These are phyloP conservation scores for Colletotrichum lupini DNA, from an alignment of 2,329 filamentous ascomycete genomes.

Conservation along the genomic window DNA sequence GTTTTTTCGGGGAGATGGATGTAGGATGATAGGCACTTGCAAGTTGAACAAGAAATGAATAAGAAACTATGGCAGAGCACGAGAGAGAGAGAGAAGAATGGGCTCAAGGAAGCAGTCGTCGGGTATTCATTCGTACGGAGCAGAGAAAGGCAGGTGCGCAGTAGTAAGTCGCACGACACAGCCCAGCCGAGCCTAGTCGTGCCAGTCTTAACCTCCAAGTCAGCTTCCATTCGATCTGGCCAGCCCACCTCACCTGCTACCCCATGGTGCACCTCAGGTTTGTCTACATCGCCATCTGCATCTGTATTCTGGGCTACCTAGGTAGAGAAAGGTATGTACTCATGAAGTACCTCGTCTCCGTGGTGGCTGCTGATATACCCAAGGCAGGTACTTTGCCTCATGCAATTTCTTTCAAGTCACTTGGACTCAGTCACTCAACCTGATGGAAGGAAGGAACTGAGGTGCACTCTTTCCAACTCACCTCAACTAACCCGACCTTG, in stretches of 20 bases:
- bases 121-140: background rate
- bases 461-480: too few species aligned
- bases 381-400: too few species aligned
- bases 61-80: background rate
- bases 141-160: background rate
- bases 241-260: conserved; percentile 1
- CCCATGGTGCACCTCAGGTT: background rate
- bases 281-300: too few species aligned
- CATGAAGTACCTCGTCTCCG: background rate
- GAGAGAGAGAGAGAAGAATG: background rate
- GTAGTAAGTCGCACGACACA: conserved; percentile 3
- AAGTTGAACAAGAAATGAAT: background rate
- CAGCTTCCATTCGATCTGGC: background rate
- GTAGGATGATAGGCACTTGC: background rate
- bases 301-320: background rate
- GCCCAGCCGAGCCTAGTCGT: background rate
- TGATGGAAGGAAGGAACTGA: background rate
- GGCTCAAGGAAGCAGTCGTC: background rate
- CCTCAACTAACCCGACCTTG: background rate
- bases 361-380: background rate
- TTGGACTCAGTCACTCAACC: background rate
- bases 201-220: background rate
- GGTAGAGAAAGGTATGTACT: too few species aligned
- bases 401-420: too few species aligned
- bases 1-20: background rate